Evolutionary conservation across 345 rosid genomes (phyloP), one percentile per base, ranked within the genome.

Genomic region (Eucalyptus melliodora): DNA sequence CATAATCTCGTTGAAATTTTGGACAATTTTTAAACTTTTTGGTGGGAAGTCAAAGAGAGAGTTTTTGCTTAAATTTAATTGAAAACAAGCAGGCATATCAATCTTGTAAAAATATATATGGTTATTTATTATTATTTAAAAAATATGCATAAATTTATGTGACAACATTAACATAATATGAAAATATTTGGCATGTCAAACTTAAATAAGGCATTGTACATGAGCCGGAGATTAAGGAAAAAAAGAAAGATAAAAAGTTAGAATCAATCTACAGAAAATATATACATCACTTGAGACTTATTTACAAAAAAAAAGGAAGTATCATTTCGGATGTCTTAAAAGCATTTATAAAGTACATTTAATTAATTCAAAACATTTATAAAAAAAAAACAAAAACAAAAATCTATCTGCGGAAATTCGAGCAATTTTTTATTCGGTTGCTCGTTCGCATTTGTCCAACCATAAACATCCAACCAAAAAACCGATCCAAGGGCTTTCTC

Each of bases 51-150:
- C 34, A 62, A 30, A 13, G 72, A 62, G 37, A 62, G 15, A 30
- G 2, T 14, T 62, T 62, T 62, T 62, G 72, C 34, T 62, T 30
- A 16, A 62, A 62, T 62, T 62, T 62, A 62, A 27, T 12, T 62
- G 16, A 30, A 62, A 30, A 27, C 16, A 62, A 62, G 16, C 3
- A 13, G 5, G 16, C 69, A 62, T 27, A 27, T 6, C 8, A 2
- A 11, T 26, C 15, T 65, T n/a, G 31, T 27, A 65, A 27, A 15
- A 12, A 65, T 30, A 65, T 65, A 65, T 65, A 62, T 62, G 34
- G 13, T 0, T 30, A 6, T 12, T 6, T 27, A 12, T 30, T 4
- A 4, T 9, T 16, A 16, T n/a, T 15, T 31, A 4, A 8, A 31
- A n/a, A n/a, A 17, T 14, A n/a, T 16, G 40, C 17, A 17, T 17